Evolutionary conservation across 441 rosid species (phyloP).

Genomic region (Manihot esculenta): DNA sequence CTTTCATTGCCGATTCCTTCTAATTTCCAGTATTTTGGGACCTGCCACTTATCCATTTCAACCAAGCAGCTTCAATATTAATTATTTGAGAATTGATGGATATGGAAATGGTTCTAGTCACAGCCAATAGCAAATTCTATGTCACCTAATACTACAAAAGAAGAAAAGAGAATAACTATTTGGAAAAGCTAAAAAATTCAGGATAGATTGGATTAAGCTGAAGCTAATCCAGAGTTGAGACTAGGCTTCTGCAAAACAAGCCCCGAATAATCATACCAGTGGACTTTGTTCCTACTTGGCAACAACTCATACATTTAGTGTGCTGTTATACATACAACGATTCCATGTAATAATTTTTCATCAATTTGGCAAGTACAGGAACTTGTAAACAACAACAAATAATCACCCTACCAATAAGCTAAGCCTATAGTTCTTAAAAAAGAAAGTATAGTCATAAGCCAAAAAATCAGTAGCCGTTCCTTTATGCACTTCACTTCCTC

Average conservation of each 20-base stretch:
- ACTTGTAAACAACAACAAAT: background rate
- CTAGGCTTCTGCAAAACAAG: background rate
- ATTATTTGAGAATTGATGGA: background rate
- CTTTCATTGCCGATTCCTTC: background rate
- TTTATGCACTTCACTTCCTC: background rate
- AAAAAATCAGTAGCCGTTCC: background rate
- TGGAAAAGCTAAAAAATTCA: background rate
- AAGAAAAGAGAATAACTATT: background rate
- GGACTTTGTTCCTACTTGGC: background rate
- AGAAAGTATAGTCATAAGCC: background rate
- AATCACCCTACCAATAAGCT: background rate
- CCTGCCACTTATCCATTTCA: background rate
- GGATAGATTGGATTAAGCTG: background rate
- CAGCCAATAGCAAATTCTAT: background rate
- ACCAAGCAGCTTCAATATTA: background rate
- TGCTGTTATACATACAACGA: too few species aligned
- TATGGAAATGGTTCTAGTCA: background rate
- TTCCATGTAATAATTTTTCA: too few species aligned
- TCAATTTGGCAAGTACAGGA: background rate
- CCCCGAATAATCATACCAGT: background rate
- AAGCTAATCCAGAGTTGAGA: background rate
- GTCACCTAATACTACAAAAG: background rate
- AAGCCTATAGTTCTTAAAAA: background rate
- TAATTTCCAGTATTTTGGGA: background rate
- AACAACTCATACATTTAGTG: too few species aligned